phyloP scores from a whole-genome alignment of 78 protist genomes.

The Dictyostelium capitatum region DNA sequence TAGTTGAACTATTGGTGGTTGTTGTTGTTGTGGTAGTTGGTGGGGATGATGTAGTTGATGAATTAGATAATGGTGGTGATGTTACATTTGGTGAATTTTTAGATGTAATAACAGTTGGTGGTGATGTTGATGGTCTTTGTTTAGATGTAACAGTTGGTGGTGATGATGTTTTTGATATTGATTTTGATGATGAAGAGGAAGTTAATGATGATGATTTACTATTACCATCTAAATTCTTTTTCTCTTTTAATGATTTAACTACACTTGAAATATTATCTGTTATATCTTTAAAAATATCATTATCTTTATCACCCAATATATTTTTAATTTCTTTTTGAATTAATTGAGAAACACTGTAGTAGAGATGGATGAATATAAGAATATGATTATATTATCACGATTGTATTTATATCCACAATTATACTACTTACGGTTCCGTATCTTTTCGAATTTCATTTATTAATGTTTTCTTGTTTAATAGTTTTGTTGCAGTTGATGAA shows the following conservation, averaged over 20 bases:
- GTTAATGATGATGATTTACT: not conserved
- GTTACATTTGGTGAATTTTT: not conserved
- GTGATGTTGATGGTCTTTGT: not conserved
- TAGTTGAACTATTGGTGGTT: not conserved
- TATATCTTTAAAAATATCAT: constrained; percentile 18
- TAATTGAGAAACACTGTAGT: not conserved
- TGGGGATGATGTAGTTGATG: not conserved
- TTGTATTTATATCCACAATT: not conserved
- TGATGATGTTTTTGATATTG: not conserved
- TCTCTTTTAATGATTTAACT: constrained; percentile 14
- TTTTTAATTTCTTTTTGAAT: constrained; percentile 55
- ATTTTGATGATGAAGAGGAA: not conserved
- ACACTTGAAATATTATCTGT: constrained; percentile 25
- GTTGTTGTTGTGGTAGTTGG: not conserved
- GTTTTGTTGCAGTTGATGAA: not conserved
- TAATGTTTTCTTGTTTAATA: constrained; percentile 31
- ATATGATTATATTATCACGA: not conserved
- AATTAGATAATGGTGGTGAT: not conserved
- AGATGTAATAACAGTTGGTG: not conserved
- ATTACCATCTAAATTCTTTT: not conserved
- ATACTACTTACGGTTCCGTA: constrained; percentile 35
- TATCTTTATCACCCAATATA: constrained; percentile 25
- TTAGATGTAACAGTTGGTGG: not conserved
- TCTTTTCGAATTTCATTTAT: constrained; percentile 15
- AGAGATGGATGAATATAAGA: too few species aligned